A percentile compares a stretch with the other conserved stretches of the same genome.
phyloP scores from a whole-genome alignment of 2,329 filamentous ascomycete species.

The Emmonsiellopsis sp. region DNA sequence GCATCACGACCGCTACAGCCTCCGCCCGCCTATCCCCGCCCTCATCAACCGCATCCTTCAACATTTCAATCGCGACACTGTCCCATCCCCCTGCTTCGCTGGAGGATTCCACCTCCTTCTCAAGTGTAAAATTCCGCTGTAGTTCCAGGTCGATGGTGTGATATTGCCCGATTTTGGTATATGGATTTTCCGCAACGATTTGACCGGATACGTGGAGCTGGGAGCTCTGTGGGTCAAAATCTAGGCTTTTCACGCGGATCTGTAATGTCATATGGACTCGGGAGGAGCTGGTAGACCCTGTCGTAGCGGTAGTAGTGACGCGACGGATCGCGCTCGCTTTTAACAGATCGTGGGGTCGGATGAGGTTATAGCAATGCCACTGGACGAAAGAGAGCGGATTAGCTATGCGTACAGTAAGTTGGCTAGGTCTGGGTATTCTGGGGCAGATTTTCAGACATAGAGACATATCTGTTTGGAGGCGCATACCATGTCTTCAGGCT shows the following conservation, averaged over 20 bases:
- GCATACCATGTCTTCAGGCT: slow-evolving; percentile 64
- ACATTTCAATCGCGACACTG: slow-evolving; percentile 67
- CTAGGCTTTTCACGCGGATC: slow-evolving; percentile 55
- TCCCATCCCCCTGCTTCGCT: slow-evolving; percentile 61
- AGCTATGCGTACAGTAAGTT: background rate
- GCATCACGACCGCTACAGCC: slow-evolving; percentile 85
- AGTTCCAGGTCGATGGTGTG: slow-evolving; percentile 78
- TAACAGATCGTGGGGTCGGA: slow-evolving; percentile 55
- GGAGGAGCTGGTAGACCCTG: slow-evolving; percentile 52
- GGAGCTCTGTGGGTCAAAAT: slow-evolving; percentile 60
- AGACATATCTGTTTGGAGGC: background rate
- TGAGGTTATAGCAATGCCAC: slow-evolving; percentile 70
- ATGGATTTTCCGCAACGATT: slow-evolving; percentile 56
- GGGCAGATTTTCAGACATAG: background rate
- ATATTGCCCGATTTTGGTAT: slow-evolving; percentile 56
- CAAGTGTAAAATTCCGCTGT: slow-evolving; percentile 75
- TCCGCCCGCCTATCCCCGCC: slow-evolving; percentile 62
- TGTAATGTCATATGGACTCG: slow-evolving; percentile 56
- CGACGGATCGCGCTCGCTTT: slow-evolving; percentile 58
- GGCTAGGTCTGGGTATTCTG: background rate
- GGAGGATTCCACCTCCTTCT: slow-evolving; percentile 56
- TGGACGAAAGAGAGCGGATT: slow-evolving; percentile 18
- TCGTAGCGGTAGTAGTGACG: slow-evolving; percentile 48
- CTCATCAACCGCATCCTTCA: slow-evolving; percentile 69
- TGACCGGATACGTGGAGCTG: slow-evolving; percentile 60